Base-by-base conservation (phyloP, 2,329 filamentous ascomycete genomes). In the Aspergillus nomiae region DNA sequence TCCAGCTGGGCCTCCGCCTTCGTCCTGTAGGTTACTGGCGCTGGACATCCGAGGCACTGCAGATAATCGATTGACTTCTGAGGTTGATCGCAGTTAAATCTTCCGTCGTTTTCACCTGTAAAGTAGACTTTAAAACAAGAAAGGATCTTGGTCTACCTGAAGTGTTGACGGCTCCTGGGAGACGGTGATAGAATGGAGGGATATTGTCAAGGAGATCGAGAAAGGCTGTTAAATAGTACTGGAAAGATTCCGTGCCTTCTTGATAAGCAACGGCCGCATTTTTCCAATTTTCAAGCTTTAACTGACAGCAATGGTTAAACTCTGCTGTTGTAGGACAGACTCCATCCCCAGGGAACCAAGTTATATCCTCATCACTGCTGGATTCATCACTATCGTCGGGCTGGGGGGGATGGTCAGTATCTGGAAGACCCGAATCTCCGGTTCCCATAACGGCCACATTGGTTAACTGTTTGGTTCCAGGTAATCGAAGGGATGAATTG, bases 191-290 rank as follows among this genome's bases (percentile, higher is more conserved):
- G 36, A 63, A 59, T 3, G 38, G 54, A 48, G 65, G 65, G n/a
- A 69, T 56, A 53, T 65, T 38, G 28, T 62, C 34, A n/a, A 66
- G 54, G 2, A 68, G 53, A 26, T 58, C n/a, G 5, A 69, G 36
- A 46, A 67, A 66, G 36, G 53, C 46, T 10, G 50, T 16, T 30
- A 62, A 59, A 43, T 60, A 55, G 41, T 46, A 32, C 2, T 16
- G 10, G 8, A 45, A 38, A 12, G 41, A 58, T 12, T 26, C 14
- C 4, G 8, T 26, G 10, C 34, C 32, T 30, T 16, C 32, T 2
- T 34, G 24, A n/a, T 19, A 14, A 4, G 34, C 57, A 24, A 38
- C 21, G 12, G 53, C 41, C 19, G 58, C 43, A 16, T 56, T 8
- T n/a, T 6, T 59, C 61, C 63, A 65, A 19, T 62, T 54, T 32